Evolutionary conservation across 148 eudicot genomes (phyloP).

Genomic region (Beta vulgaris): DNA sequence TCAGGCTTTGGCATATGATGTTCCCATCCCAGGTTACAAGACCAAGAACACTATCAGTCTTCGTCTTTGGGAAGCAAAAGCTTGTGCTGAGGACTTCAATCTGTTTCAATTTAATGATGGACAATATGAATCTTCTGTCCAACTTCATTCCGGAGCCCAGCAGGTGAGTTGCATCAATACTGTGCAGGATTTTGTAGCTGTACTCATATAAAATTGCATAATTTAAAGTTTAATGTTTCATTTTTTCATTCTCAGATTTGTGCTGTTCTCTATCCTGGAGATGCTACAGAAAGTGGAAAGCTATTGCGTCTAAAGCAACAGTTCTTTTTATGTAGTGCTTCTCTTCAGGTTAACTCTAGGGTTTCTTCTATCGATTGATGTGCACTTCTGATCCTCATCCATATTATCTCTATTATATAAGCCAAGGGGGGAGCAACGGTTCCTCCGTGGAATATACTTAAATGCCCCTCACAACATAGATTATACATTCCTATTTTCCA

Average conservation of each 20-base stretch:
- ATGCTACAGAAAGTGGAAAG: slow-evolving; percentile 90
- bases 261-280: slow-evolving; percentile 96
- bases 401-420: background rate
- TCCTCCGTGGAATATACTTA: no score
- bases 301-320: slow-evolving; percentile 93
- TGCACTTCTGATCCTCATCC: background rate
- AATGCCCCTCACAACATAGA: no score
- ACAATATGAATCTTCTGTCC: slow-evolving; percentile 78
- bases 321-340: slow-evolving; percentile 94
- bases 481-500: no score
- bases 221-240: slow-evolving; percentile 3
- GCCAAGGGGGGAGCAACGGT: no score
- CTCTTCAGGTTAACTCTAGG: slow-evolving; percentile 72
- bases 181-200: background rate
- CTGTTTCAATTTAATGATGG: slow-evolving; percentile 95
- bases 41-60: slow-evolving; percentile 94
- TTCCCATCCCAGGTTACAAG: slow-evolving; percentile 96
- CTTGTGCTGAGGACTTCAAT: slow-evolving; percentile 72
- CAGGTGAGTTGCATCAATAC: slow-evolving; percentile 45
- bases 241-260: slow-evolving; percentile 63
- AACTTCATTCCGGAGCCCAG: slow-evolving; percentile 86
- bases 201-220: background rate
- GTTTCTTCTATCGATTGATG: background rate
- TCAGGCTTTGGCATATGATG: slow-evolving; percentile 96
- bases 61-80: slow-evolving; percentile 99